Conservation (phyloP, 140 eudicot species). For the Ambrosia hybrid region DNA sequence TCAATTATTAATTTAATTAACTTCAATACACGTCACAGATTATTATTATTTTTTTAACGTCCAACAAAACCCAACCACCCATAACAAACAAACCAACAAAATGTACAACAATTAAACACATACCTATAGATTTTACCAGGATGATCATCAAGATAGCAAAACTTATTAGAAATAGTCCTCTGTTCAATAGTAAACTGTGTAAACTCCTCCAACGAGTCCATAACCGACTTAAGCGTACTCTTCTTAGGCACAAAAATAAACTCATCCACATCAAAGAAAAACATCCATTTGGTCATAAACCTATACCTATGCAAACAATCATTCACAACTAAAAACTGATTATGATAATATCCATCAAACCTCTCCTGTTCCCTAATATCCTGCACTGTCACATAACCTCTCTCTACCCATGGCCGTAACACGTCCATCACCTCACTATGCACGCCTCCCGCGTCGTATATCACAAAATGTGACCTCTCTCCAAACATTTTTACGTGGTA, state of each 20-base stretch:
- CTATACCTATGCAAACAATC: constrained; percentile 83
- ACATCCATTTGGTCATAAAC: constrained; percentile 77
- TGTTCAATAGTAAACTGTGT: constrained; percentile 84
- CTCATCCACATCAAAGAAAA: constrained; percentile 90
- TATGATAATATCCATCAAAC: constrained; percentile 88
- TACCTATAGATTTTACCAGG: constrained; percentile 51
- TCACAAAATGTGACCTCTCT: constrained; percentile 66
- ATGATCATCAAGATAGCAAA: constrained; percentile 68
- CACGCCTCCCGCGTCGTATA: constrained; percentile 82
- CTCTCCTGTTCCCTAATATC: constrained; percentile 73
- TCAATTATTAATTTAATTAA: not conserved
- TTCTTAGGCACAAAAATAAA: constrained; percentile 54
- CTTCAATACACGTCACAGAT: not conserved
- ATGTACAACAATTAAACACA: not conserved
- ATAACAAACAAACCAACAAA: too few species aligned
- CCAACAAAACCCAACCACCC: too few species aligned
- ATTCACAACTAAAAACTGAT: constrained; percentile 77
- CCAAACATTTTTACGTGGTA: constrained; percentile 74
- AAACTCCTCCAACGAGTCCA: constrained; percentile 62
- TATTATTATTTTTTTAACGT: too few species aligned
- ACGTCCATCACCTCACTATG: constrained; percentile 70
- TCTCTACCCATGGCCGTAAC: constrained; percentile 76
- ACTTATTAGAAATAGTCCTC: constrained; percentile 76
- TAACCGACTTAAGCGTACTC: constrained; percentile 42
- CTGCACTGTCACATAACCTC: constrained; percentile 71